Base-by-base conservation (phyloP, 2,329 filamentous ascomycete genomes). In the Stemphylium lycopersici region DNA sequence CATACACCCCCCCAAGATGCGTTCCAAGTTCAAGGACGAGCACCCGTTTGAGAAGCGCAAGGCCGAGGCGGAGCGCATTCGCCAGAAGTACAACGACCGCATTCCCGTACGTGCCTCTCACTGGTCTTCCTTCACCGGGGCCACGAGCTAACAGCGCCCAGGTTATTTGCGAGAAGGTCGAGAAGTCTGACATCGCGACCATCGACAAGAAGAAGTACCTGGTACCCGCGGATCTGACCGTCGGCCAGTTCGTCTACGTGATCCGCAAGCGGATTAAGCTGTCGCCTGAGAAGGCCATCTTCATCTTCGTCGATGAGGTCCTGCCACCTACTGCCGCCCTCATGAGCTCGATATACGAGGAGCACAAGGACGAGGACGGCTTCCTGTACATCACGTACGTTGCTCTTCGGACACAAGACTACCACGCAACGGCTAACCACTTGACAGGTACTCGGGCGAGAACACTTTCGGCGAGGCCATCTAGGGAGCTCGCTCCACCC, bases 131-230 rank as follows among this genome's bases (percentile, higher is more conserved):
- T 26, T 22, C 47, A 46, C 43, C 36, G 37, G 42, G 10, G 38
- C 7, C 39, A 50, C 22, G 36, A 62, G 29, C 69, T 73, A 66
- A 72, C 64, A 55, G 43, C 6, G 55, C 55, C 67, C 70, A 96
- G 93, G 93, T 99, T 62, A 99, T 99, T 77, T 99, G 95, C 84
- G 95, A 98, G 81, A 98, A 98, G 84, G 93, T 98, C 68, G 95
- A 99, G 82, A 98, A 97, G 83, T 96, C 90, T 59, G 95, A 99
- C 77, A 99, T 99, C 71, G 95, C 95, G 57, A 98, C 95, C 67
- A 99, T 99, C 84, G 95, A 99, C 82, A 99, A 99, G 89, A 99
- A 99, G 88, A 99, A 99, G 83, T 99, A 99, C 76, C 86, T 99
- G 43, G 95, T 99, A 24, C 95, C 95, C 12, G 92, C 95, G 68